These are phyloP conservation scores for Colletotrichum liaoningense DNA, from an alignment of 2,329 filamentous ascomycete genomes.

Conservation along the genomic window DNA sequence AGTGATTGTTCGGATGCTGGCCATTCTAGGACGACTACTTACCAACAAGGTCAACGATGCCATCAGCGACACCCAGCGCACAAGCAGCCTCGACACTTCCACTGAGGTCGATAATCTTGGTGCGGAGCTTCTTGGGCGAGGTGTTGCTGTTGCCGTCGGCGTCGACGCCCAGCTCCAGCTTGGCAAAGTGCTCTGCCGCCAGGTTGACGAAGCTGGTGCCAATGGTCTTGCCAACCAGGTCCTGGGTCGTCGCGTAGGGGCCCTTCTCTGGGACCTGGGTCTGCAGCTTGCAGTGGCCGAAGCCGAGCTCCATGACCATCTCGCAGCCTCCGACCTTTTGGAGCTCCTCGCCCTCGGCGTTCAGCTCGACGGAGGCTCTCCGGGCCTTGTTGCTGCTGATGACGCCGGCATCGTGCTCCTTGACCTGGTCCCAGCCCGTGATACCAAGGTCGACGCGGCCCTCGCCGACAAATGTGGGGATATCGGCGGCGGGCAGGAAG, in stretches of 20 bases:
- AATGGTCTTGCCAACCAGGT: conserved; percentile 91
- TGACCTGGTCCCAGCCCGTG: conserved; percentile 91
- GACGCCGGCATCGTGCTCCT: conserved; percentile 82
- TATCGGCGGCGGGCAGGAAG: conserved; percentile 96
- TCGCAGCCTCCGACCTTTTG: conserved; percentile 75
- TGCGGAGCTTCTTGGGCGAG: conserved; percentile 70
- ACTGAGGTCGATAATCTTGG: conserved; percentile 92
- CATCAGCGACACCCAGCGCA: conserved; percentile 93
- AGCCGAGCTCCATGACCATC: conserved; percentile 89
- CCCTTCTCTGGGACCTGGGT: conserved; percentile 97
- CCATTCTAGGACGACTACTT: conserved; percentile 59
- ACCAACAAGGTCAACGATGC: conserved; percentile 98
- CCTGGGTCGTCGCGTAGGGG: conserved; percentile 72
- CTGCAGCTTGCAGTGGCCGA: conserved; percentile 91
- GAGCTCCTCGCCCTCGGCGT: conserved; percentile 56
- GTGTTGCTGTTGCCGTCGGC: conserved; percentile 48
- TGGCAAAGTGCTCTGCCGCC: conserved; percentile 84
- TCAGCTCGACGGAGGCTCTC: conserved; percentile 57
- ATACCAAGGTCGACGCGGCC: conserved; percentile 94
- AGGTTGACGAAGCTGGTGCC: conserved; percentile 95
- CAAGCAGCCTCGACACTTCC: conserved; percentile 98
- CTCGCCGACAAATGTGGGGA: conserved; percentile 96
- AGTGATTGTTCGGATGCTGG: background rate
- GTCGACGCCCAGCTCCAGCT: conserved; percentile 72
- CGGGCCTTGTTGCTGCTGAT: conserved; percentile 59